Base-by-base conservation (phyloP, 2,329 filamentous ascomycete species). In the Aspergillus sp. region DNA sequence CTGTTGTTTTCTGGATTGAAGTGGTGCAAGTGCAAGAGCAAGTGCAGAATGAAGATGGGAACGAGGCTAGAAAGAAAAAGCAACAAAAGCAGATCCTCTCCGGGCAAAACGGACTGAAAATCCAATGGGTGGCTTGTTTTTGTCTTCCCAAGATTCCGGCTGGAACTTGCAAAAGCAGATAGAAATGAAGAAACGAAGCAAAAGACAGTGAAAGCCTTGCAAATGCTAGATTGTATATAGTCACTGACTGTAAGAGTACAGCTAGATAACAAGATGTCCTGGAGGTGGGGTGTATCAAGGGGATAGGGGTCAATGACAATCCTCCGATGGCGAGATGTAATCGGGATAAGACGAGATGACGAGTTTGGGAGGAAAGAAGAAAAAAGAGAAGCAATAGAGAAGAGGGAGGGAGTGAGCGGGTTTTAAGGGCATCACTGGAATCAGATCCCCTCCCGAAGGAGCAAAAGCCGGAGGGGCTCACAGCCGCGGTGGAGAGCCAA, bases 1-100 rank as follows among this genome's bases (percentile, higher is more conserved):
- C 69, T 72, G 66, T 62, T 64, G 59, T 62, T 52, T 62, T 52
- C 53, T 53, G 54, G 54, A 58, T 53, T 56, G 51, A 48, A 53
- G 23, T 49, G 22, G 57, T 60, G 59, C 52, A 54, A 55, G 53
- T 52, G 51, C 49, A 59, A 60, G 51, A 58, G 60, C 51, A 67
- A 59, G 55, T 54, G 57, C 55, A 59, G 53, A 44, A 57, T 55
- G 49, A 46, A 43, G 41, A 47, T n/a, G 30, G 20, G 30, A 41
- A 49, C 41, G 48, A 46, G 30, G 19, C 44, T 20, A 41, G 22
- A 38, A 37, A 46, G 46, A 20, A 42, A 39, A 39, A 44, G 47
- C 41, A 60, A 10, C 37, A 39, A 39, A 63, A 60, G 56, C 54
- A 62, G 58, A 60, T 67, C 63, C 61, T 62, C 56, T 64, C 57